phyloP scores from a whole-genome alignment of 441 rosid species.

The Mallotus japonicus region DNA sequence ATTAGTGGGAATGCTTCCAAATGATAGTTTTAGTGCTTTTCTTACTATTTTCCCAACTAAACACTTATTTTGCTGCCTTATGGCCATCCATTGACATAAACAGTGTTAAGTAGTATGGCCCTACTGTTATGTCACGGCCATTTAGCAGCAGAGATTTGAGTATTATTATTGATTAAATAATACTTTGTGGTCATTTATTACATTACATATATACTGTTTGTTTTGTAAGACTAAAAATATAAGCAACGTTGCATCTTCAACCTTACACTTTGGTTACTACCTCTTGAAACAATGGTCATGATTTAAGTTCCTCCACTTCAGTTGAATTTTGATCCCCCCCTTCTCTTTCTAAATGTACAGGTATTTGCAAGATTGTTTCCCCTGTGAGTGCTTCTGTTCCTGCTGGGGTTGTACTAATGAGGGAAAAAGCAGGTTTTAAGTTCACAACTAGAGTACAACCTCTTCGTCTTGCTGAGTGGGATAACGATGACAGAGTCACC shows the following conservation, averaged over 20 bases:
- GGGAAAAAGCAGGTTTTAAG: slow-evolving; percentile 87
- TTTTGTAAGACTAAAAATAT: not conserved
- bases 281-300: not conserved
- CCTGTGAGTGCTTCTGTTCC: slow-evolving; percentile 88
- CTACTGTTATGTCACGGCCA: not conserved
- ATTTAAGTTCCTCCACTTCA: not conserved
- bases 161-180: not conserved
- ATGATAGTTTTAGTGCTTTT: not conserved
- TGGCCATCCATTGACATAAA: too few relatives aligned
- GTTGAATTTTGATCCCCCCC: not conserved
- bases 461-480: slow-evolving; percentile 98
- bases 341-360: slow-evolving; percentile 30
- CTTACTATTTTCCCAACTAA: not conserved
- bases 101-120: not conserved
- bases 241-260: not conserved
- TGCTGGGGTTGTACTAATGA: slow-evolving; percentile 88
- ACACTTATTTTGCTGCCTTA: not conserved
- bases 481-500: slow-evolving; percentile 84
- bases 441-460: slow-evolving; percentile 99
- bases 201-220: not conserved
- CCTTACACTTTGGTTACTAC: not conserved
- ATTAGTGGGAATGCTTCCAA: not conserved
- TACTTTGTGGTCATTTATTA: not conserved
- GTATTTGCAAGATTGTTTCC: slow-evolving; percentile 93
- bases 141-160: not conserved